Evolutionary conservation across 495 filamentous ascomycete genomes (phyloP).

Genomic region (Trichodelitschia bisporula): DNA sequence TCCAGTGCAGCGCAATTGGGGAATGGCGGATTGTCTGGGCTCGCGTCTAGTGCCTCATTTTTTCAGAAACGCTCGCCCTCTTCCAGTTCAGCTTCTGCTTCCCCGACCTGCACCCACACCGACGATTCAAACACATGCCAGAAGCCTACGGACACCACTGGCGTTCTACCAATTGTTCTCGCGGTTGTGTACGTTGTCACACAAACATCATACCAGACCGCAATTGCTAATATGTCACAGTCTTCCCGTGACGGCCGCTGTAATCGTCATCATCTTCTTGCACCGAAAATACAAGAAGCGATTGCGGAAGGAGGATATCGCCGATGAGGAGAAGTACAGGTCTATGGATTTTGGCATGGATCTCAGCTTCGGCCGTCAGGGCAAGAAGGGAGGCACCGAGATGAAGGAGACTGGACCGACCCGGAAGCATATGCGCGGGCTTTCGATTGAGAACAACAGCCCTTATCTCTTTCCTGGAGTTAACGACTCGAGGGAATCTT

Average conservation of each 20-base stretch:
- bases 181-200: slow-evolving; percentile 52
- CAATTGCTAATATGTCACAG: slow-evolving; percentile 22
- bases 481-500: slow-evolving; percentile 56
- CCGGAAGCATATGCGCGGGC: slow-evolving; percentile 31
- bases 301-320: slow-evolving; percentile 50
- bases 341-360: slow-evolving; percentile 79
- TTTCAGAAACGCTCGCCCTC: too few species aligned
- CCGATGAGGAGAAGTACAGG: slow-evolving; percentile 75
- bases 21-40: too few species aligned
- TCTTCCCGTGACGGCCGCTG: slow-evolving; percentile 46
- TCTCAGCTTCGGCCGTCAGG: slow-evolving; percentile 15
- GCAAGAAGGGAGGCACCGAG: slow-evolving; percentile 25
- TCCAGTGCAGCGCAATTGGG: too few species aligned
- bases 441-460: slow-evolving; percentile 56
- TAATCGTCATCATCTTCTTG: slow-evolving; percentile 45
- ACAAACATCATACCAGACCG: neutral
- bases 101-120: neutral
- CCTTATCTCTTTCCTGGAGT: slow-evolving; percentile 77
- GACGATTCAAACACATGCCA: neutral
- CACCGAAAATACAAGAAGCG: slow-evolving; percentile 54
- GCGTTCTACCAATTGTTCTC: slow-evolving; percentile 49
- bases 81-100: too few species aligned
- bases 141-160: neutral
- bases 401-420: slow-evolving; percentile 20
- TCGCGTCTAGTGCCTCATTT: too few species aligned